phyloP scores from a whole-genome alignment of 2,329 filamentous ascomycete genomes.

The Sporothrix sp. region DNA sequence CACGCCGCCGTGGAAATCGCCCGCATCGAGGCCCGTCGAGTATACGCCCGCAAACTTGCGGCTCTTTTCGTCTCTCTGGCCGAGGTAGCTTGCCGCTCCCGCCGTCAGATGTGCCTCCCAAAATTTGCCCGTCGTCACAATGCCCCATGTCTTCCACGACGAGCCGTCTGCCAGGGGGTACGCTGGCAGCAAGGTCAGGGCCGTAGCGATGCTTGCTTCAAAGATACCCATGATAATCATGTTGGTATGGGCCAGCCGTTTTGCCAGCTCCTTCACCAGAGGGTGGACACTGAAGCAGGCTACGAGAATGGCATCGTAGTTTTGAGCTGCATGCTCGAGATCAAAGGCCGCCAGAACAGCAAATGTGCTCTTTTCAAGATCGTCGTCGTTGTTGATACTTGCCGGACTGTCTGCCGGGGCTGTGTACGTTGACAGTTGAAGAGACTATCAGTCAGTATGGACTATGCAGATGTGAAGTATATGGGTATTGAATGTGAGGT shows the following conservation, averaged over 20 bases:
- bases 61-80: conserved; percentile 30
- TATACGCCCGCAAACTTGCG: conserved; percentile 65
- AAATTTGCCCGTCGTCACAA: conserved; percentile 76
- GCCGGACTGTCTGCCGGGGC: conserved; percentile 51
- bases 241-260: conserved; percentile 19
- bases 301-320: conserved; percentile 69
- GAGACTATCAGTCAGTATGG: conserved; percentile 26
- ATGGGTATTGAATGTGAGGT: too few relatives aligned
- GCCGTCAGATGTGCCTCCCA: conserved; percentile 66
- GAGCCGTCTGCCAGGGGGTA: conserved; percentile 17
- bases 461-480: not conserved
- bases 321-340: conserved; percentile 25
- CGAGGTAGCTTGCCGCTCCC: conserved; percentile 57
- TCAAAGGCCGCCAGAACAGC: conserved; percentile 50
- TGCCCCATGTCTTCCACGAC: conserved; percentile 54
- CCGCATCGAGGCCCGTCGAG: conserved; percentile 71
- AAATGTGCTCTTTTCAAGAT: conserved; percentile 53
- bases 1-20: conserved; percentile 64
- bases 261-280: conserved; percentile 52
- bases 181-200: conserved; percentile 42
- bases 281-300: conserved; percentile 85
- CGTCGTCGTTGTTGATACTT: conserved; percentile 68
- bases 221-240: conserved; percentile 71
- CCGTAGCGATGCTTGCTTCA: conserved; percentile 64
- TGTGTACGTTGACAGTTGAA: conserved; percentile 54